phyloP scores from a whole-genome alignment of 495 filamentous ascomycete genomes.

The Corynascus novoguineensis region DNA sequence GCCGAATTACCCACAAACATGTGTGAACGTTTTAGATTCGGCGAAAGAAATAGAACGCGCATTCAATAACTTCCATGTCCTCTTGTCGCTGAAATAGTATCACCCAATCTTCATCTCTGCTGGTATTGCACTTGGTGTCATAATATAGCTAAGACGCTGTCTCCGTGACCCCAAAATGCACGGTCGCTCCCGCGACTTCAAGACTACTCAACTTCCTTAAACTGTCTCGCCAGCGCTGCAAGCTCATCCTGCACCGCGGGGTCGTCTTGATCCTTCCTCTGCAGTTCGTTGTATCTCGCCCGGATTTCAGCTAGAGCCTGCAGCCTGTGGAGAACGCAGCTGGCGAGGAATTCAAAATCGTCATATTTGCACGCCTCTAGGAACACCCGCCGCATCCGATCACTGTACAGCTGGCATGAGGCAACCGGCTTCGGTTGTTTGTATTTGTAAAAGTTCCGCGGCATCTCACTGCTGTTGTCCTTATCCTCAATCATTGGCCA shows the following conservation, averaged over 20 bases:
- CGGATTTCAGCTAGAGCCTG: constrained; percentile 32
- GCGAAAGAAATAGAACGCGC: background rate
- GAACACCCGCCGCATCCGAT: constrained; percentile 65
- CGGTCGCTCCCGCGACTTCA: background rate
- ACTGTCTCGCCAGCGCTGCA: constrained; percentile 11
- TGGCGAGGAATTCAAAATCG: constrained; percentile 52
- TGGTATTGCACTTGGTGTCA: constrained; percentile 3
- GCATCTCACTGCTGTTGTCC: constrained; percentile 42
- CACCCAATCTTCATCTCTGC: background rate
- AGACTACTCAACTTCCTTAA: constrained; percentile 22
- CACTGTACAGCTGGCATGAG: constrained; percentile 69
- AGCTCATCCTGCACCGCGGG: constrained; percentile 45
- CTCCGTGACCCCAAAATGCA: background rate
- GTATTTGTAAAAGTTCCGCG: constrained; percentile 51
- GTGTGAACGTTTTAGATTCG: background rate
- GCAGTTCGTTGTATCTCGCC: constrained; percentile 27
- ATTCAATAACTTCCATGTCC: background rate
- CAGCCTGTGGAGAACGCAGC: constrained; percentile 43
- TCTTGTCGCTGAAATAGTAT: no score
- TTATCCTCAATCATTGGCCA: constrained; percentile 52
- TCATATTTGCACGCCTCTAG: constrained; percentile 50
- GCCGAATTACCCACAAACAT: background rate
- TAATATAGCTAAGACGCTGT: background rate
- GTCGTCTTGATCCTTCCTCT: constrained; percentile 40
- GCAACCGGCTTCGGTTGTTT: constrained; percentile 45